Conservation (phyloP, 2,329 filamentous ascomycete species). For the Emydomyces testavorans region DNA sequence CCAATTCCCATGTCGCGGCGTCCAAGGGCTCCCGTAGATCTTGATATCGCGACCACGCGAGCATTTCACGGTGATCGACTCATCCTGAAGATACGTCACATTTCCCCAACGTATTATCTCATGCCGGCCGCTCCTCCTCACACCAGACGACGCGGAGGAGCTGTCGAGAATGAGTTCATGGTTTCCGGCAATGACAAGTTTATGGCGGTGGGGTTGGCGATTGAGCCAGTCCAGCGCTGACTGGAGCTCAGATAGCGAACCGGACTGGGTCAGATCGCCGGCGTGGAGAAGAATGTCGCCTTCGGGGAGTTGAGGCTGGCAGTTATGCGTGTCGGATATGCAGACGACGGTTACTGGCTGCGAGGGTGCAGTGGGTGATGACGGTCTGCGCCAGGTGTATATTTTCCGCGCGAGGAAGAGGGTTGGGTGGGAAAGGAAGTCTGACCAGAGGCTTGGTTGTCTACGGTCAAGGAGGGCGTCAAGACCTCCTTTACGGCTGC, state of each 20-base stretch:
- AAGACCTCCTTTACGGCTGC: background rate
- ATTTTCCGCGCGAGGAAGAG: constrained; percentile 16
- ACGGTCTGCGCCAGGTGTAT: constrained; percentile 13
- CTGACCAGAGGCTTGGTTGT: constrained; percentile 15
- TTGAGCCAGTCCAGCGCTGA: constrained; percentile 64
- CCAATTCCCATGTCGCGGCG: constrained; percentile 60
- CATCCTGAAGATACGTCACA: constrained; percentile 61
- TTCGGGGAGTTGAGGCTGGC: constrained; percentile 18
- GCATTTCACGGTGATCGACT: constrained; percentile 49
- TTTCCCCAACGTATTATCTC: constrained; percentile 44
- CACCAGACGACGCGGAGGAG: no score
- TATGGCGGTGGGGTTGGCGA: constrained; percentile 57
- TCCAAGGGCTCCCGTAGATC: constrained; percentile 64
- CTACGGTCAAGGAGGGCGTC: constrained; percentile 15
- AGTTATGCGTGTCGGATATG: constrained; percentile 26
- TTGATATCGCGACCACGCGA: constrained; percentile 46
- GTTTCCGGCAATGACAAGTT: constrained; percentile 71
- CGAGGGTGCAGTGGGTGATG: constrained; percentile 10
- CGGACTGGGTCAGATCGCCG: constrained; percentile 44
- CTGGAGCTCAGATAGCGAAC: constrained; percentile 59
- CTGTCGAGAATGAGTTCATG: constrained; percentile 69
- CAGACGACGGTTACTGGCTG: constrained; percentile 18
- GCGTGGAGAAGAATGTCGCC: constrained; percentile 36
- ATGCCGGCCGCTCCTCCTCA: no score
- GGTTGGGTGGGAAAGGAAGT: constrained; percentile 14